Evolutionary conservation across 805 yeast genomes (phyloP).

Genomic region (Pichia cephalocereana): DNA sequence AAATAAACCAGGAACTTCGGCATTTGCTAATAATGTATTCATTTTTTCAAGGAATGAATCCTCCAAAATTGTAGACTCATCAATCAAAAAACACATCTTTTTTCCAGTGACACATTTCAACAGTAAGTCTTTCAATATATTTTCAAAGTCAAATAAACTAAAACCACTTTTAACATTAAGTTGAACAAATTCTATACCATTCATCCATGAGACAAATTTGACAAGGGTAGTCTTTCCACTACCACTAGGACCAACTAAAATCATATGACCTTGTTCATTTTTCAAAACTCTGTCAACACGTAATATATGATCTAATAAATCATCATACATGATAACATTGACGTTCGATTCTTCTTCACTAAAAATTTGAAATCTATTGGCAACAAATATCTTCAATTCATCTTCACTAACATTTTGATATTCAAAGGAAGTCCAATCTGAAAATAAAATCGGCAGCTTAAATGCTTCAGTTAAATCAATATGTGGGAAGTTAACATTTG

Average conservation of each 20-base stretch:
- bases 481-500: conserved; percentile 37
- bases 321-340: conserved; percentile 55
- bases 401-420: conserved; percentile 46
- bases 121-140: conserved; percentile 46
- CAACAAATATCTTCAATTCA: conserved; percentile 45
- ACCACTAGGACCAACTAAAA: conserved; percentile 73
- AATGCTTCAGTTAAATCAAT: conserved; percentile 29
- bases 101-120: conserved; percentile 46
- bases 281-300: conserved; percentile 73
- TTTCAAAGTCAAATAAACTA: conserved; percentile 56
- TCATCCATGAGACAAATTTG: conserved; percentile 86
- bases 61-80: conserved; percentile 70
- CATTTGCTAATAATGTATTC: conserved; percentile 89
- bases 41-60: conserved; percentile 79
- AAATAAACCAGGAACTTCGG: conserved; percentile 86
- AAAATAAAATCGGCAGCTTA: conserved; percentile 49
- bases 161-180: conserved; percentile 49
- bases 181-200: conserved; percentile 57
- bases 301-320: conserved; percentile 63
- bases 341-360: conserved; percentile 69
- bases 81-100: conserved; percentile 61
- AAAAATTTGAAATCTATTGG: conserved; percentile 57
- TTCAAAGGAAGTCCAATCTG: conserved; percentile 63
- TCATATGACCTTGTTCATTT: conserved; percentile 86
- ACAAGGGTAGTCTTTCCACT: conserved; percentile 74